A percentile compares a stretch with the other conserved stretches of the same genome.
Evolutionary conservation across 768 basidiomycete genomes (phyloP).

Genomic region (Hemileccinum impolitum): DNA sequence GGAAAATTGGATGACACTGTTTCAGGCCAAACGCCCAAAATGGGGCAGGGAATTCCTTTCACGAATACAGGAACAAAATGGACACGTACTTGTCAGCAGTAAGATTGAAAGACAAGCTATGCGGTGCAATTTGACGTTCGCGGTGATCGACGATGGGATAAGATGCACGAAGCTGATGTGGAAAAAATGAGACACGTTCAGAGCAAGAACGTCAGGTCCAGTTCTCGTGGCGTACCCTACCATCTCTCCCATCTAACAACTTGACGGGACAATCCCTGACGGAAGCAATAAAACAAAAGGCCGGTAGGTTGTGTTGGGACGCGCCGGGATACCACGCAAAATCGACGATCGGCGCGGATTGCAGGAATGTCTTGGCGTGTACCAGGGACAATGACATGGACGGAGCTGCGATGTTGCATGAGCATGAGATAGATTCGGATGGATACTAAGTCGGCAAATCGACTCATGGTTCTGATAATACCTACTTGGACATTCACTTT

Average conservation of each 20-base stretch:
- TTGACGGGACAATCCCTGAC: constrained; percentile 85
- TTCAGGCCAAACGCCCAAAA: neutral
- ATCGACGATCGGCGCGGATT: constrained; percentile 73
- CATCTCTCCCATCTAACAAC: constrained; percentile 75
- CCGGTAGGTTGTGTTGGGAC: constrained; percentile 47
- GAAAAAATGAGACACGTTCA: neutral
- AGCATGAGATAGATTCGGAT: neutral
- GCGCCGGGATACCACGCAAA: constrained; percentile 86
- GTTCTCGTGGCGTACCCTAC: constrained; percentile 50
- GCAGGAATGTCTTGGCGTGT: constrained; percentile 36
- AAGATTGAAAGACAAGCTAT: constrained; percentile 75
- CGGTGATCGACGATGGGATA: constrained; percentile 91
- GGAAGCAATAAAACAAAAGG: constrained; percentile 82
- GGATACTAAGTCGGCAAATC: neutral
- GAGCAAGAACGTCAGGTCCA: neutral
- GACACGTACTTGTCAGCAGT: constrained; percentile 55
- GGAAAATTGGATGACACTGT: neutral
- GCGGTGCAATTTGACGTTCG: constrained; percentile 88
- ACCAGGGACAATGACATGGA: neutral
- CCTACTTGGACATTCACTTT: neutral
- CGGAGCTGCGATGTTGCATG: neutral
- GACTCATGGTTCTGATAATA: neutral
- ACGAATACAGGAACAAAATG: neutral
- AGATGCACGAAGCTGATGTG: constrained; percentile 77
- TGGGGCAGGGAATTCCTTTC: neutral